phyloP scores from a whole-genome alignment of 306 rosid species.

The Inga laurina region DNA sequence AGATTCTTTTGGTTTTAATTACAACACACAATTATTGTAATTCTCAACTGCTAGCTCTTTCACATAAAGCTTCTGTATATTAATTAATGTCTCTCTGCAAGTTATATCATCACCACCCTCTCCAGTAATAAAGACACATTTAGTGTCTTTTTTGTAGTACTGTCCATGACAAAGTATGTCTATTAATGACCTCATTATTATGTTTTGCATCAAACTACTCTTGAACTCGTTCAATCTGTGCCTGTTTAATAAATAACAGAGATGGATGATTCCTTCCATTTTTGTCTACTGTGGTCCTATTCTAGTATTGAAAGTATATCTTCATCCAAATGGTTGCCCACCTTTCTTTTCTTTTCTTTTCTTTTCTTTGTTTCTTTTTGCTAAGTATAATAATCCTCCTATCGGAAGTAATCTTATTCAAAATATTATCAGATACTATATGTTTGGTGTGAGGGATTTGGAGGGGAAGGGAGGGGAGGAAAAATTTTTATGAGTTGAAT shows the following conservation, averaged over 20 bases:
- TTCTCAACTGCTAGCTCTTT: too few species aligned
- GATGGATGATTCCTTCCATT: not conserved
- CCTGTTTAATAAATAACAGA: not conserved
- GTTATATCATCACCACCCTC: not conserved
- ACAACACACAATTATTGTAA: constrained; percentile 39
- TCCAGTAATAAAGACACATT: not conserved
- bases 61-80: too few species aligned
- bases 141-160: not conserved
- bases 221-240: not conserved
- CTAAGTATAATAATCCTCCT: too few species aligned
- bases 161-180: not conserved
- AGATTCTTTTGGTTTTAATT: constrained; percentile 34
- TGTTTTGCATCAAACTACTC: not conserved
- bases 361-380: too few species aligned
- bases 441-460: too few species aligned
- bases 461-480: too few species aligned
- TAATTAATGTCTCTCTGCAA: not conserved
- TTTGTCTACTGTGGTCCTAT: not conserved
- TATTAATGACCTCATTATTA: not conserved
- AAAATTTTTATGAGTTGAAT: too few species aligned
- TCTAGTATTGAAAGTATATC: not conserved
- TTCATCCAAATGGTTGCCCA: not conserved
- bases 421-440: rapidly evolving
- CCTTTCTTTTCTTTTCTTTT: not conserved
- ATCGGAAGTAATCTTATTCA: too few species aligned